Base-by-base conservation (phyloP, 2,329 filamentous ascomycete genomes). In the Ophiostoma piceae region DNA sequence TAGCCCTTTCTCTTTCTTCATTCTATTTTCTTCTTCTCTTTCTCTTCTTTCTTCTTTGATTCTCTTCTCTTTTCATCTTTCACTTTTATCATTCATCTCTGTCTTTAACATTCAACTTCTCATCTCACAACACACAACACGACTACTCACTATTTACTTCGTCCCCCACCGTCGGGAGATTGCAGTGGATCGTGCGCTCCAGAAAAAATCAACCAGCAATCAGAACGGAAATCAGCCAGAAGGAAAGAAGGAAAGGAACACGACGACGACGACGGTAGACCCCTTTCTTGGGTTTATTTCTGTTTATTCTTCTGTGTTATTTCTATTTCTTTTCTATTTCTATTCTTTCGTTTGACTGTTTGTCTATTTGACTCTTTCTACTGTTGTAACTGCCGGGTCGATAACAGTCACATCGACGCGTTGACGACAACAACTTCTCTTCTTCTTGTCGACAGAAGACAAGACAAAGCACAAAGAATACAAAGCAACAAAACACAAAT, bases 161-260 rank as follows among this genome's bases (percentile, higher is more conserved):
- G 2, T 16, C 62, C 65, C 65, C 65, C 65, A 66, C 37, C 39
- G 37, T n/a, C n/a, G 37, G 64, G 65, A 66, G 65, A 66, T 66
- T 66, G 65, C 65, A 66, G 65, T 66, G 65, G 65, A 66, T 66
- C 37, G 35, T 9, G 8, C 62, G 62, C 62, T 65, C 62, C 62
- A 65, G 62, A 65, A 65, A 65, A 65, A 65, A 65, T 65, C 32
- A 37, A 37, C 35, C 43, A 47, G 60, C 19, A 57, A 57, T 65
- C 62, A 37, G 11, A 35, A 16, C 19, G 60, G 51, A 57, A 57
- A 57, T 57, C 57, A 29, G 14, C 57, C 62, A n/a, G 62, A 65
- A 65, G 66, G 41, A 64, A 60, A 51, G 64, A 69, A 67, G 51
- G 41, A 64, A 60, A 60, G 37, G 16, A 69, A 43, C 35, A 68